Percentiles rank a stretch among this genome's conserved stretches.
Conservation (phyloP, 352 stramenopile genomes). For the Phytophthora pisi region DNA sequence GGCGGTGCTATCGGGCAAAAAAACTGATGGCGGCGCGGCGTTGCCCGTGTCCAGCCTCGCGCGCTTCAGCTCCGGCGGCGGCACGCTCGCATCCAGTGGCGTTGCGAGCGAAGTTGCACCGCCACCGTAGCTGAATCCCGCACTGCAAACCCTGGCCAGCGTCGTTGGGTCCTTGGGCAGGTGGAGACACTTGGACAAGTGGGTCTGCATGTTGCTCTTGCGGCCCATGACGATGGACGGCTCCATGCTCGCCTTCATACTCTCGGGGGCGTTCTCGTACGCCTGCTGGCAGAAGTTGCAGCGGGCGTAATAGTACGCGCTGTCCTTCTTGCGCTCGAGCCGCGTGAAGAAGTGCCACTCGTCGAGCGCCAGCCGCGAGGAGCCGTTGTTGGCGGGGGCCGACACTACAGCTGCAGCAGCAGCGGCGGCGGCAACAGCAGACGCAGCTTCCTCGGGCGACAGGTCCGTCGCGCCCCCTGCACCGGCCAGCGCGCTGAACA, state of each 20-base stretch:
- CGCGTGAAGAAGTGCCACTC: constrained; percentile 85
- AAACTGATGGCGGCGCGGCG: not conserved
- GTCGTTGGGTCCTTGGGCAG: constrained; percentile 57
- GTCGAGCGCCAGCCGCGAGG: constrained; percentile 59
- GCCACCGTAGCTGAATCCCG: constrained; percentile 6
- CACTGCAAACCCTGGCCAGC: constrained; percentile 25
- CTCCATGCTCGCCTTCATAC: constrained; percentile 55
- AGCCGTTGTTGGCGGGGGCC: constrained; percentile 15
- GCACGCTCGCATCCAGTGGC: constrained; percentile 6
- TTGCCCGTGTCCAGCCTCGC: constrained; percentile 16
- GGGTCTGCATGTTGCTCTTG: constrained; percentile 88
- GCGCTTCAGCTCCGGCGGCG: constrained; percentile 30
- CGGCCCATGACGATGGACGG: constrained; percentile 70
- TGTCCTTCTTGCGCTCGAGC: constrained; percentile 75
- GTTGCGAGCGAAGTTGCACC: not conserved
- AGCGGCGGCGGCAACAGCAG: not conserved
- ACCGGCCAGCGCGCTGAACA: constrained; percentile 19
- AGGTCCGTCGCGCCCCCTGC: not conserved
- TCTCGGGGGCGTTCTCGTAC: constrained; percentile 51
- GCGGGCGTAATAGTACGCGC: constrained; percentile 74
- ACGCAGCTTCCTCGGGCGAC: constrained; percentile 8
- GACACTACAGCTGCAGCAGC: not conserved
- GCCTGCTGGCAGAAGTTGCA: constrained; percentile 87
- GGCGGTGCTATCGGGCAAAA: constrained; percentile 15
- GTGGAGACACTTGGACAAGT: constrained; percentile 78